Evolutionary conservation across 2,329 filamentous ascomycete species (phyloP), one percentile per base, ranked within the genome.

Genomic region (Paraconiothyrium sp.): DNA sequence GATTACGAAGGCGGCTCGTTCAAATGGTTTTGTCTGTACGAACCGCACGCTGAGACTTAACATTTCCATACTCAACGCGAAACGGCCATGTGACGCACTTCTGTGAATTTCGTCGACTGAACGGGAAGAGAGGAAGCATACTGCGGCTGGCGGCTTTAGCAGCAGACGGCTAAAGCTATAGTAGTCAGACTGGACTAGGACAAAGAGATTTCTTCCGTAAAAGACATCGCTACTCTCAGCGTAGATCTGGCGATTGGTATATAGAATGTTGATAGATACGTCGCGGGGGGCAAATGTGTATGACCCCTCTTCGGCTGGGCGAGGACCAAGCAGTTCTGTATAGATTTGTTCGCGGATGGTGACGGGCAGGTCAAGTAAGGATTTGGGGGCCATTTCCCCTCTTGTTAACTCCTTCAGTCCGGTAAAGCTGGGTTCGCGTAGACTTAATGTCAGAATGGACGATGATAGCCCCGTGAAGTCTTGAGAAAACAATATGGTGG

Each of bases 191-290:
- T 22, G 11, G 41, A 67, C 37, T 20, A 55, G 22, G 13, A 54
- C 57, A 41, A 67, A 62, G 11, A 67, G 55, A 16, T 67, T 67
- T 24, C 50, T 60, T 1, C 57, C 20, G 35, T 67, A 64, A 49
- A 64, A 54, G 3, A 62, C 35, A 20, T 62, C 39, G 59, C 57
- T 61, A 32, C 60, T 63, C 46, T 67, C 64, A 8, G 54, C 52
- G 48, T 64, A 56, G n/a, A 67, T 54, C 39, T 62, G 59, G 32
- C 56, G 59, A 51, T 61, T 67, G 27, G 57, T 54, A 58, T 67
- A 62, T 10, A 67, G 32, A n/a, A 64, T 61, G 16, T 37, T 46
- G 27, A 44, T 63, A 41, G 37, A 50, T 9, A 48, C 37, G 39
- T n/a, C 30, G 9, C 47, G 39, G 34, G 62, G 49, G 0, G 9